These are phyloP conservation scores for Fusarium fracticaudum DNA, from an alignment of 2,329 filamentous ascomycete genomes.

Conservation along the genomic window DNA sequence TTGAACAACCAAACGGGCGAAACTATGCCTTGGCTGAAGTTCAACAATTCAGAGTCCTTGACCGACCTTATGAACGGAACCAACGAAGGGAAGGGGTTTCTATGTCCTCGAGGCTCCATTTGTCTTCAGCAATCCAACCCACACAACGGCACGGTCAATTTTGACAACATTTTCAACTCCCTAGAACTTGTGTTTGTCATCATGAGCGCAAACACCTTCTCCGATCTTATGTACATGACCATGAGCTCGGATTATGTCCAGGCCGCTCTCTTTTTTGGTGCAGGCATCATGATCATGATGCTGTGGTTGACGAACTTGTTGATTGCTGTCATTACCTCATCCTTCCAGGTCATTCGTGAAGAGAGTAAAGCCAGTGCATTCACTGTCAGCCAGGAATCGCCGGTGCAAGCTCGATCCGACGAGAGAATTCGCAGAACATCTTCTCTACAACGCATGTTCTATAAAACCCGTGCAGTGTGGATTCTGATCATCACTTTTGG, in stretches of 20 bases:
- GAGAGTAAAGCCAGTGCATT: slow-evolving; percentile 96
- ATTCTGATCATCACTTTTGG: slow-evolving; percentile 81
- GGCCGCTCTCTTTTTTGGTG: slow-evolving; percentile 80
- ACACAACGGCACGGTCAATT: slow-evolving; percentile 86
- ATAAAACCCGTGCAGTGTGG: slow-evolving; percentile 81
- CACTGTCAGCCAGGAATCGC: slow-evolving; percentile 72
- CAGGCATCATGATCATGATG: slow-evolving; percentile 87
- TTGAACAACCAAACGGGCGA: slow-evolving; percentile 68
- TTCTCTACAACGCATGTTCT: slow-evolving; percentile 74
- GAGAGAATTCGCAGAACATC: slow-evolving; percentile 52
- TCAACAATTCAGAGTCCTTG: slow-evolving; percentile 51
- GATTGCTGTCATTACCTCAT: slow-evolving; percentile 97
- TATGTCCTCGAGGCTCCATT: slow-evolving; percentile 84
- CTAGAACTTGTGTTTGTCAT: slow-evolving; percentile 96
- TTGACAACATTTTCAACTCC: slow-evolving; percentile 93
- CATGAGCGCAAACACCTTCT: slow-evolving; percentile 98
- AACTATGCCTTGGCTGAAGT: slow-evolving; percentile 73
- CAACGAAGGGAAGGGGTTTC: slow-evolving; percentile 77
- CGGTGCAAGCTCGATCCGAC: slow-evolving; percentile 50
- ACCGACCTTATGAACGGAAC: slow-evolving; percentile 61
- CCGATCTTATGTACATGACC: slow-evolving; percentile 92
- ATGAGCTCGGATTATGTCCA: slow-evolving; percentile 91
- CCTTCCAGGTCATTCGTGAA: slow-evolving; percentile 97
- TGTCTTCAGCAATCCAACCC: slow-evolving; percentile 85
- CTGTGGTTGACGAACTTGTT: slow-evolving; percentile 95